Evolutionary conservation across 164 flowering plant genomes (phyloP).

Genomic region (Echeveria elegans): DNA sequence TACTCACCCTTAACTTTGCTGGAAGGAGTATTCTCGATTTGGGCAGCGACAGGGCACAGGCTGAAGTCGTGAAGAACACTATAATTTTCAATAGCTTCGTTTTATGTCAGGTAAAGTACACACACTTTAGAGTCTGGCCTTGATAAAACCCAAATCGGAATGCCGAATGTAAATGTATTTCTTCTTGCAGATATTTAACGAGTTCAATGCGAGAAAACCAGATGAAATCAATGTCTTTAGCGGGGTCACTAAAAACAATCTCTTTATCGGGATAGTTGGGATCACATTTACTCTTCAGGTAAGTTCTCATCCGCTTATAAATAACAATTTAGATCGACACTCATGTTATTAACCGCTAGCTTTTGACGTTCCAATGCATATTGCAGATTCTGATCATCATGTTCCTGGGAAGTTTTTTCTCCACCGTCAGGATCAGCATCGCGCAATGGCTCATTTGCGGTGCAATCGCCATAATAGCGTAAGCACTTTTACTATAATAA

Average conservation of each 20-base stretch:
- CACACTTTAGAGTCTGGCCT: not conserved
- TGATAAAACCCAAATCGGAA: not conserved
- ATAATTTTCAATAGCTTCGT: conserved; percentile 61
- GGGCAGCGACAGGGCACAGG: conserved; percentile 21
- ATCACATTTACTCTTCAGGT: conserved; percentile 56
- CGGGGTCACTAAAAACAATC: conserved; percentile 45
- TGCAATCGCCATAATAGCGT: conserved; percentile 53
- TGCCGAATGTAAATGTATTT: not conserved
- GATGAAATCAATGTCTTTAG: conserved; percentile 48
- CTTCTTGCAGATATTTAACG: conserved; percentile 48
- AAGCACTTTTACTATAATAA: conserved; percentile 7
- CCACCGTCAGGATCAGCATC: conserved; percentile 37
- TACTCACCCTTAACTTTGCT: conserved; percentile 42
- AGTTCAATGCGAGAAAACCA: conserved; percentile 62
- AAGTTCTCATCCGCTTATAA: not conserved
- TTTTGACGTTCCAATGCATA: not conserved
- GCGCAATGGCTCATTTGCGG: conserved; percentile 38
- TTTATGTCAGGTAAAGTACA: conserved; percentile 49
- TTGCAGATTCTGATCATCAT: conserved; percentile 46
- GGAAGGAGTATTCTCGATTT: conserved; percentile 35
- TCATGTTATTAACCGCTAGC: not conserved
- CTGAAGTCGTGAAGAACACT: conserved; percentile 42
- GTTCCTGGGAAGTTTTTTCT: conserved; percentile 50
- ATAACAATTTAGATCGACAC: not conserved
- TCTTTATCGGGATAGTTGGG: conserved; percentile 50